These are phyloP conservation scores for Tylopilus felleus DNA, from an alignment of 768 basidiomycete genomes.

Conservation along the genomic window DNA sequence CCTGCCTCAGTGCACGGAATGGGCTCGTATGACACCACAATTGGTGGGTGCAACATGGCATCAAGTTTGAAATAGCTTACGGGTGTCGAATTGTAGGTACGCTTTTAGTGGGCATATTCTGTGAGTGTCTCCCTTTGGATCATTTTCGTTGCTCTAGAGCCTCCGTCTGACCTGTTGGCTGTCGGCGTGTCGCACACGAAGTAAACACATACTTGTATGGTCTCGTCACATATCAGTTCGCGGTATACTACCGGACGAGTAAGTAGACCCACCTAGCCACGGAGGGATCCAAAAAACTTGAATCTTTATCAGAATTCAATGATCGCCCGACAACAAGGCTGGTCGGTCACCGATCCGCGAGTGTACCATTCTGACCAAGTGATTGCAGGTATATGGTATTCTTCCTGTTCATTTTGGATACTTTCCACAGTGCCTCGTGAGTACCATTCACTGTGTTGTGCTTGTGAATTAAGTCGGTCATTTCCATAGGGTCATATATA, in stretches of 20 bases:
- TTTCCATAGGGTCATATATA: conserved; percentile 11
- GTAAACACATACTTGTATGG: conserved; percentile 34
- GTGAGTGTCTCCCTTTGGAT: neutral
- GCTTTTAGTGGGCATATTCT: conserved; percentile 10
- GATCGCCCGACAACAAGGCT: conserved; percentile 10
- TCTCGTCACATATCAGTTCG: conserved; percentile 41
- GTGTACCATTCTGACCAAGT: neutral
- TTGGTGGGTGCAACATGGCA: neutral
- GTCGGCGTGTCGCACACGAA: too few species aligned
- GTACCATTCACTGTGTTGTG: neutral
- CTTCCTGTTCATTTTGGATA: conserved; percentile 19
- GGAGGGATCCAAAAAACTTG: neutral
- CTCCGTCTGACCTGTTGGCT: neutral
- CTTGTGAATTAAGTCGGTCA: too few species aligned
- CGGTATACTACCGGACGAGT: conserved; percentile 28
- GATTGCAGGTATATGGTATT: conserved; percentile 13
- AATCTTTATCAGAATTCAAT: conserved; percentile 9
- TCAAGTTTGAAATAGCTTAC: neutral
- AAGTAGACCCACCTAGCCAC: neutral
- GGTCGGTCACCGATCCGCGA: neutral
- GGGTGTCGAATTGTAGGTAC: neutral
- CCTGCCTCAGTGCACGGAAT: too few species aligned
- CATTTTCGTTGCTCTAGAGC: neutral
- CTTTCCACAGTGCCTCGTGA: conserved; percentile 18
- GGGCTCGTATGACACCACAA: neutral